Conservation (phyloP, 1,284 basidiomycete species). For the Ceratobasidium sp. region DNA sequence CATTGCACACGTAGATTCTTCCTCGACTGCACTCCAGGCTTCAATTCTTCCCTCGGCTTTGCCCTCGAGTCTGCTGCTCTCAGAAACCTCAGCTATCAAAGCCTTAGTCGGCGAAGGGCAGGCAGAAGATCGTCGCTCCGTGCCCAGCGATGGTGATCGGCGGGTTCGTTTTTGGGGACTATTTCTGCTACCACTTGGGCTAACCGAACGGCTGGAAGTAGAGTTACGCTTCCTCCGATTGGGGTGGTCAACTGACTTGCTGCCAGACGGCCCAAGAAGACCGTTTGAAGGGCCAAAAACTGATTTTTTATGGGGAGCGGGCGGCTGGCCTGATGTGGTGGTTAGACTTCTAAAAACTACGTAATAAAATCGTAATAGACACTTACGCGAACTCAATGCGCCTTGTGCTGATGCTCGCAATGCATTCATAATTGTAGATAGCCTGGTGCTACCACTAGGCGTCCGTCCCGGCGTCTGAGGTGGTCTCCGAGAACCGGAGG, state of each 20-base stretch:
- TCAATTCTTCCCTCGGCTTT: constrained; percentile 1
- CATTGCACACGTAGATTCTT: constrained; percentile 22
- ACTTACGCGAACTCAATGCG: background rate
- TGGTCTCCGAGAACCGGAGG: background rate
- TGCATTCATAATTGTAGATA: constrained; percentile 39
- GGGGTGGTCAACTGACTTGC: background rate
- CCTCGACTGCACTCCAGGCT: constrained; percentile 8
- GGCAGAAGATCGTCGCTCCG: background rate
- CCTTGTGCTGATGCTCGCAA: background rate
- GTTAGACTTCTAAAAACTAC: background rate
- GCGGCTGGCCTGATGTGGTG: background rate
- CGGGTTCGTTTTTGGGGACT: constrained; percentile 3
- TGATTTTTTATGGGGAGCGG: background rate
- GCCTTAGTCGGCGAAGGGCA: background rate
- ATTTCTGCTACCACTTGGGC: background rate
- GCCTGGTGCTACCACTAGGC: background rate
- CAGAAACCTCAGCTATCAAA: background rate
- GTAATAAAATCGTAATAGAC: background rate
- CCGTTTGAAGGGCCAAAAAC: constrained; percentile 16
- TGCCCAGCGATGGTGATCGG: background rate
- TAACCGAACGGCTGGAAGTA: constrained; percentile 1
- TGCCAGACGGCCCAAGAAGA: background rate
- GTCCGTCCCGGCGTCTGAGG: background rate
- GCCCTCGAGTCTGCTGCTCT: background rate
- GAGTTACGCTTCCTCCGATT: background rate